Base-by-base conservation (phyloP, 2,329 filamentous ascomycete genomes). In the Immersiporthe knoxdaviesiana region DNA sequence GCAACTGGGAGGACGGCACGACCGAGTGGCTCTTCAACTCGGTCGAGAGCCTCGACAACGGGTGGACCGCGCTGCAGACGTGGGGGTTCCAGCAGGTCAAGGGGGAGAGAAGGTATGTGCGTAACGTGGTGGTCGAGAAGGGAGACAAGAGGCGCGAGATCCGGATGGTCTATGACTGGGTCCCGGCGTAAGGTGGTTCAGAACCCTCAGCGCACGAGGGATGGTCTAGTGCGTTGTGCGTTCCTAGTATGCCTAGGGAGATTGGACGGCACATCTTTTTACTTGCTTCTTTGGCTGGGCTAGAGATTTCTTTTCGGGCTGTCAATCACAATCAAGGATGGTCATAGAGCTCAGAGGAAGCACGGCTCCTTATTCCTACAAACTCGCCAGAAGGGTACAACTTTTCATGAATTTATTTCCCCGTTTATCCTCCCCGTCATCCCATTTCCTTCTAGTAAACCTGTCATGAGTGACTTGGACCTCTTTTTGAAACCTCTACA, bases 21-120 rank as follows among this genome's bases (percentile, higher is more conserved):
- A 80, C 78, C 12, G 83, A 84, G 71, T 77, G 85, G 81, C 77
- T 97, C 73, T 86, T 90, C 73, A 92, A 88, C 73, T 81, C 85
- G 56, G 86, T 93, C 63, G 80, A 83, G 78, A 88, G 81, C 76
- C 69, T 81, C 58, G 83, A 84, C 69, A 80, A 77, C 41, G 86
- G 83, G 12, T 90, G 87, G 87, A 81, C 80, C 30, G 87, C 85
- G 8, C 79, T 77, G 16, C 87, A 89, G 84, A 78, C 87, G 71
- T 90, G 88, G 88, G 87, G 87, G 1, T 90, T 90, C 77, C 82
- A 88, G 82, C 73, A 75, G 35, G 75, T 88, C 11, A 78, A 85
- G 10, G 86, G 84, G 16, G 80, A 84, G 81, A 78, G 88, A 71
- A 79, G 83, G 72, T 83, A 90, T 73, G 81, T 79, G 64, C 78